phyloP scores from a whole-genome alignment of 2,329 filamentous ascomycete genomes.

The Ascochyta lentis region DNA sequence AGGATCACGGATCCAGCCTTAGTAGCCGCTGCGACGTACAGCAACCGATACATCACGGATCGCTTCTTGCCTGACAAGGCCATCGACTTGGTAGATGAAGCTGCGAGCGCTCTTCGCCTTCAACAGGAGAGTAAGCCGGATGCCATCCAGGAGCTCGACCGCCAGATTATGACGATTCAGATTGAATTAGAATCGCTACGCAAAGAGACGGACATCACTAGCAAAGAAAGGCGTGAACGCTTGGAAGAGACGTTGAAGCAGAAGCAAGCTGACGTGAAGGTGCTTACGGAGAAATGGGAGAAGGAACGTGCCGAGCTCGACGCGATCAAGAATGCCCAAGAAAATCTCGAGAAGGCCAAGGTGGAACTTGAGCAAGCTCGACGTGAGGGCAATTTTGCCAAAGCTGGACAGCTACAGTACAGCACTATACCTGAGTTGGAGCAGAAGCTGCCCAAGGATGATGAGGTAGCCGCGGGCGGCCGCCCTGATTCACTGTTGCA shows the following conservation, averaged over 20 bases:
- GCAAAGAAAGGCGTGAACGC: constrained; percentile 85
- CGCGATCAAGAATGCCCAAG: constrained; percentile 83
- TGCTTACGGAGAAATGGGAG: constrained; percentile 84
- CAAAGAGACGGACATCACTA: constrained; percentile 91
- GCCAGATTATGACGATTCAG: constrained; percentile 95
- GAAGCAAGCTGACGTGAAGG: constrained; percentile 77
- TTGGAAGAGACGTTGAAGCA: constrained; percentile 77
- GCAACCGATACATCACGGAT: constrained; percentile 96
- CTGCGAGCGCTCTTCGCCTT: constrained; percentile 84
- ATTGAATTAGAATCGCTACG: constrained; percentile 94
- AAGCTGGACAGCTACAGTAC: constrained; percentile 90
- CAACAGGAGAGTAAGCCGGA: constrained; percentile 98
- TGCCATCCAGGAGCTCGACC: constrained; percentile 88
- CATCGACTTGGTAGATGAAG: constrained; percentile 96
- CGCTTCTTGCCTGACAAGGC: constrained; percentile 96
- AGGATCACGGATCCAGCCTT: constrained; percentile 91
- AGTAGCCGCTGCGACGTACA: constrained; percentile 89
- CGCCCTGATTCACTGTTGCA: constrained; percentile 73
- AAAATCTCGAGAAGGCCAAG: constrained; percentile 83
- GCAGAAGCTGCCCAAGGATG: constrained; percentile 78
- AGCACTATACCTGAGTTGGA: constrained; percentile 84
- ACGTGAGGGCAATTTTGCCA: constrained; percentile 84
- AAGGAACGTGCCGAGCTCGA: constrained; percentile 87
- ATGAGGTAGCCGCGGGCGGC: constrained; percentile 49
- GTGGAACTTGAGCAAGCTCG: constrained; percentile 88